Conservation (phyloP, 2,329 filamentous ascomycete genomes). For the Neofusicoccum kwambonambiense region DNA sequence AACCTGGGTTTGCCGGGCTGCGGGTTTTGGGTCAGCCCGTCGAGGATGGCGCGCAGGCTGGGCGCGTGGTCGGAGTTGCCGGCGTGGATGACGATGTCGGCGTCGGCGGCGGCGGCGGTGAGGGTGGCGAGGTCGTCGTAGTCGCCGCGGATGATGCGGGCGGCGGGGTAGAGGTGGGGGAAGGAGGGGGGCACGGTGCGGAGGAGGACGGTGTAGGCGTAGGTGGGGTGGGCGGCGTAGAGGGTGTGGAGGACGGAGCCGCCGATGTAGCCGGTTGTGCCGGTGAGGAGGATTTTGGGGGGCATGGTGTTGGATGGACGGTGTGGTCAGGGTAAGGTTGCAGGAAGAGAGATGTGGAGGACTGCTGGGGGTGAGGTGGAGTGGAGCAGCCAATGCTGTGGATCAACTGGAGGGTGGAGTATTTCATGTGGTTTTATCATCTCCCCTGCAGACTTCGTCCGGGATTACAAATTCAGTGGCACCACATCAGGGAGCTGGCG, state of each 20-base stretch:
- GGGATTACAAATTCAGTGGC: not conserved
- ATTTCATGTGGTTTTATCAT: too few relatives aligned
- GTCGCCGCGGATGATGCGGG: conserved; percentile 6
- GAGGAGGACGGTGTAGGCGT: conserved; percentile 13
- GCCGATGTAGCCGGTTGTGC: conserved; percentile 19
- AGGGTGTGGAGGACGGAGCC: conserved; percentile 13
- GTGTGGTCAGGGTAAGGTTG: not conserved
- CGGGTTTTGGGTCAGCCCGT: conserved; percentile 35
- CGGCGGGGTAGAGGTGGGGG: not conserved
- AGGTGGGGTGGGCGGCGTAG: conserved; percentile 4
- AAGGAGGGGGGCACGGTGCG: not conserved
- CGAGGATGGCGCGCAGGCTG: conserved; percentile 43
- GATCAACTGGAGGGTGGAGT: too few relatives aligned
- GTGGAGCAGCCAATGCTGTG: too few relatives aligned
- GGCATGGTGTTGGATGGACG: not conserved
- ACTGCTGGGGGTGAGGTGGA: not conserved
- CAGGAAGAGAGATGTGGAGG: too few relatives aligned
- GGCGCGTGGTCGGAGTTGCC: conserved; percentile 30
- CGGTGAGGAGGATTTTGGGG: not conserved
- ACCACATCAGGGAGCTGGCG: not conserved
- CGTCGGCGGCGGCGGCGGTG: not conserved
- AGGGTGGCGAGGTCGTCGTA: conserved; percentile 7
- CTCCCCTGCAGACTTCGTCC: too few relatives aligned
- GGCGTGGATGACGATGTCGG: conserved; percentile 28
- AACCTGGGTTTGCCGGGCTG: conserved; percentile 35